These are phyloP conservation scores for Secale cereale DNA, from an alignment of 176 grass and related monocot genomes.

Conservation along the genomic window DNA sequence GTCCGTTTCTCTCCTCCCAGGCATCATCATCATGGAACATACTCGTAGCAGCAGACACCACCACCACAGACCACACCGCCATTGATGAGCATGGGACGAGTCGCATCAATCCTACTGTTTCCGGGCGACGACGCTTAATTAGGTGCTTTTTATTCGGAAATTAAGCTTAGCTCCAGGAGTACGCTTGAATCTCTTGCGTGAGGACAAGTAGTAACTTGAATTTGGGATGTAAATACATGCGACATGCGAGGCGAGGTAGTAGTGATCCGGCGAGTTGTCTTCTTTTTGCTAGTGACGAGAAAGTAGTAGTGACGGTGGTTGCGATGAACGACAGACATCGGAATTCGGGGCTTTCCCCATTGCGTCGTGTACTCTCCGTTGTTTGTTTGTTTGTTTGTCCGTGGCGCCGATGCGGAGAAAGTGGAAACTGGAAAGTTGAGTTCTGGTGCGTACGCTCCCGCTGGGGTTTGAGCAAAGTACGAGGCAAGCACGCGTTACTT, in stretches of 20 bases:
- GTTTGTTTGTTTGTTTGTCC: background rate
- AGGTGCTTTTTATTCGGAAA: background rate
- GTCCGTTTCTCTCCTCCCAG: background rate
- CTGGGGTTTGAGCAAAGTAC: background rate
- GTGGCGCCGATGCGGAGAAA: background rate
- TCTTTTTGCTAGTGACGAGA: too few species aligned
- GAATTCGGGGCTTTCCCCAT: background rate
- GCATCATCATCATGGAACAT: background rate
- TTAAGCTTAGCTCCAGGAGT: background rate
- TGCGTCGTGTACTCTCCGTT: background rate
- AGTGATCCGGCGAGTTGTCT: background rate
- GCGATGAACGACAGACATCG: slow-evolving; percentile 23
- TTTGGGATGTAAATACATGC: slow-evolving; percentile 43
- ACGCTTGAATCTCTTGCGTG: background rate
- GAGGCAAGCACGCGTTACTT: background rate
- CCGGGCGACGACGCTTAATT: background rate
- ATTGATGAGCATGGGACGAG: background rate
- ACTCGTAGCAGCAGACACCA: background rate
- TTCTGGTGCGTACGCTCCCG: background rate
- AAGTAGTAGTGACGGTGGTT: background rate
- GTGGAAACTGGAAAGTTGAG: background rate
- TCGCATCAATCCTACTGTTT: background rate
- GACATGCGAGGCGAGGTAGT: background rate
- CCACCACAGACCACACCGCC: background rate
- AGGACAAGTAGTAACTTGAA: background rate